Base-by-base conservation (phyloP, 2,329 filamentous ascomycete genomes). In the Aspergillus chevalieri region DNA sequence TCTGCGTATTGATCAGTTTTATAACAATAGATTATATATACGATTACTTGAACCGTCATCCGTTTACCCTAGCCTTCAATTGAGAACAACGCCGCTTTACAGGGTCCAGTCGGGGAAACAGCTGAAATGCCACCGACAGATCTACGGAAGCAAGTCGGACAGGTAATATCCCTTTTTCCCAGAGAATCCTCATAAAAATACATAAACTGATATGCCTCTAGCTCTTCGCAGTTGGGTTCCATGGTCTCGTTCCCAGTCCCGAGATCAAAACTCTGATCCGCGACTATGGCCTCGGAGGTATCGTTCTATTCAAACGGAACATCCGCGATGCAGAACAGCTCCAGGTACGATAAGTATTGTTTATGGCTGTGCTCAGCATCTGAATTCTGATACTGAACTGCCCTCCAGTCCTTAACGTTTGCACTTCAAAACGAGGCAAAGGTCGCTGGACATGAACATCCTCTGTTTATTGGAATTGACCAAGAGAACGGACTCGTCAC, bases 401-500 rank as follows among this genome's bases (percentile, higher is more conserved):
- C 22, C n/a, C 3, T 42, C 1, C 57, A 66, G 66, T 52, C 62
- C 14, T 56, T 69, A 33, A 66, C 60, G 6, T 52, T 54, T 3
- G 64, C 65, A 28, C 63, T 75, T 2, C 73, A 75, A 59, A 54
- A 65, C 30, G 66, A 69, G 47, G 70, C 73, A 19, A 67, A 58
- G 50, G 43, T 59, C 19, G 66, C 70, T 15, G 69, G 70, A 5
- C 66, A 75, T 52, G 41, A 64, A 33, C 63, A 68, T 47, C 69
- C 66, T 46, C 58, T 75, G 1, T 68, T 76, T 45, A 75, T 76
- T 28, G 69, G 67, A 3, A 71, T 73, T 33, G 72, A 74, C 44
- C 72, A 75, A 53, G 73, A 75, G 52, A 74, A 74, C 65, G 71
- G 71, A 3, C 55, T 74, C 6, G 69, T 75, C 24, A 72, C 72